Evolutionary conservation across 257 asterid genomes (phyloP), one percentile per base, ranked within the genome.

Genomic region (Phtheirospermum japonicum): DNA sequence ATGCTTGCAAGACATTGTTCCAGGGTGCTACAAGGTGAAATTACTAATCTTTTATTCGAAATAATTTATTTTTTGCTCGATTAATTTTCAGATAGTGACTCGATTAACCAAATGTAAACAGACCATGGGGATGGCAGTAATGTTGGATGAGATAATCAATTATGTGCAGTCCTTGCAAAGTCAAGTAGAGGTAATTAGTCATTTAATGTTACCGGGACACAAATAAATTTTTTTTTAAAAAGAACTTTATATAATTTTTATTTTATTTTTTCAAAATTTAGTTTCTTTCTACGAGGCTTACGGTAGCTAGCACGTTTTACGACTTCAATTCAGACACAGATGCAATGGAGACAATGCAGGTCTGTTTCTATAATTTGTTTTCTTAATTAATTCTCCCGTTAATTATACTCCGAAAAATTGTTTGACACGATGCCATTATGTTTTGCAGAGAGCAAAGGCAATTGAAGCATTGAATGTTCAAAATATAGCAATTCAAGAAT

Each of bases 81-180:
- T n/a, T n/a, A n/a, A n/a, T n/a, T n/a, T n/a, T n/a, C n/a, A n/a
- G n/a, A n/a, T n/a, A n/a, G n/a, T n/a, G n/a, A n/a, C n/a, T n/a
- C n/a, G n/a, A n/a, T 23, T 23, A 23, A 23, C n/a, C n/a, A 23
- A 23, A 23, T 1, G 2, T 1, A 23, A 23, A 16, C 53, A 90
- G 97, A 80, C 89, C 4, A 87, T 87, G 98, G 98, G 98, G 28
- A 90, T 90, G 97, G 91, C 98, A 13, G 85, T 84, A 5, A 90
- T 90, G 98, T 75, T 90, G 82, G 98, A 90, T 70, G 94, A 90
- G 76, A 90, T 85, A 17, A 90, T 87, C 72, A 90, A 80, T 64
- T 90, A 90, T 58, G 96, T 90, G 28, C 95, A 83, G 32, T 90
- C 96, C 7, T 82, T 90, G 75, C 98, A 90, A 73, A 90, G 76